Evolutionary conservation across 768 basidiomycete species (phyloP), one percentile per base, ranked within the genome.

Genomic region (Plicaturopsis crispa): DNA sequence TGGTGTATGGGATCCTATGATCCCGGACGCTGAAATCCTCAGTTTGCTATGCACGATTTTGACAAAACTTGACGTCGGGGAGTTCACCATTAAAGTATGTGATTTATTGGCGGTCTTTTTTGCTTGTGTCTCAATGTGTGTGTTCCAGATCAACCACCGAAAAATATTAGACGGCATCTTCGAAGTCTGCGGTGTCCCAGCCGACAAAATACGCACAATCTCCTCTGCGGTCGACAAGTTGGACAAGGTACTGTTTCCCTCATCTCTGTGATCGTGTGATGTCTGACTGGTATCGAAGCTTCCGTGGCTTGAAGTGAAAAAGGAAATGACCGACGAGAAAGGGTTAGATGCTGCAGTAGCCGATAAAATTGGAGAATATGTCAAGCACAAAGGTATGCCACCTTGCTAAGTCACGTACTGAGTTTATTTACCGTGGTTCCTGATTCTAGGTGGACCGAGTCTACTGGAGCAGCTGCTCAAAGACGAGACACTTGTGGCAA

Each of bases 191-290:
- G 96, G 96, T 38, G 96, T 99, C 4, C 85, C 92, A 1, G 50
- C 65, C 17, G 89, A 90, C 18, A 96, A 91, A 63, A 92, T 88
- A 35, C 76, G 94, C 4, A 66, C 81, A 11, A 98, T 98, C 46
- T 94, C 91, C 0, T 93, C 89, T 12, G 94, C 96, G 0, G 94
- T 98, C 7, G 96, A 99, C 62, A 99, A 98, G 59, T 76, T 99
- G 8, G 96, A 99, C 72, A 99, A 98, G 77, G 86, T 85, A 39
- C 19, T 62, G 50, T 13, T 13, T 19, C 30, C 24, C 10, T 16
- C 13, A n/a, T 24, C 26, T 11, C 26, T 20, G 23, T 38, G 7
- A 34, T 33, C 18, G 33, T 30, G 28, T 3, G 16, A 19, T 28
- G 6, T 28, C 36, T 48, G 31, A 32, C 36, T 33, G 22, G 16